Evolutionary conservation across 73 alveolate species (phyloP), one percentile per base, ranked within the genome.

Genomic region (Urostyla sp.): DNA sequence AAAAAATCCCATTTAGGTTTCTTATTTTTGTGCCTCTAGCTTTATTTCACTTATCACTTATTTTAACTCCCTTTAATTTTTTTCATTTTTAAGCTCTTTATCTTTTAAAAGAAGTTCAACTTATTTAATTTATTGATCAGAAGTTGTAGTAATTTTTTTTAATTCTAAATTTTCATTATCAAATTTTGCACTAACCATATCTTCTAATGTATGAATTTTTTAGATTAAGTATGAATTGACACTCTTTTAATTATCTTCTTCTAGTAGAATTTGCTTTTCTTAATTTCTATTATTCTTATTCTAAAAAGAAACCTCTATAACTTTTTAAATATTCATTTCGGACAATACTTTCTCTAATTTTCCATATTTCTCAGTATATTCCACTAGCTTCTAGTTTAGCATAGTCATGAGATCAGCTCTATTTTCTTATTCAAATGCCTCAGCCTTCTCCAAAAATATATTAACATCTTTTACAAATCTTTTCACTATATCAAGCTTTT

Each of bases 321-420:
- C 83, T 49, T 69, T 69, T 48, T 49, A n/a, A 48, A 69, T 69
- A 20, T 48, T n/a, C 83, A 69, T 69, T 69, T 69, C 83, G 11
- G 83, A 69, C 69, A 69, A 49, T 46, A 69, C 83, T 49, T 69
- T 69, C 83, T 69, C 83, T 6, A 69, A 32, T 8, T 8, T 1
- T 1, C 49, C 34, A 8, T 52, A 52, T 34, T 69, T 13, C 8
- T 16, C 30, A 18, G 34, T 6, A 27, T 69, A 48, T 49, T 69
- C 83, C 4, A 11, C 16, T 13, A 69, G 69, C 31, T 69, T 46
- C 34, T 49, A 10, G 36, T 69, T 69, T 21, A 69, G 49, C 83
- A 69, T 69, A 8, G 69, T 49, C 83, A 69, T 69, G 11, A 69
- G 27, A 27, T 69, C 83, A 4, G 83, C 83, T 49, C 83, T 69